Evolutionary conservation across 1,139 yeast genomes (phyloP), one percentile per base, ranked within the genome.

Genomic region (Yamadazyma atlantica): DNA sequence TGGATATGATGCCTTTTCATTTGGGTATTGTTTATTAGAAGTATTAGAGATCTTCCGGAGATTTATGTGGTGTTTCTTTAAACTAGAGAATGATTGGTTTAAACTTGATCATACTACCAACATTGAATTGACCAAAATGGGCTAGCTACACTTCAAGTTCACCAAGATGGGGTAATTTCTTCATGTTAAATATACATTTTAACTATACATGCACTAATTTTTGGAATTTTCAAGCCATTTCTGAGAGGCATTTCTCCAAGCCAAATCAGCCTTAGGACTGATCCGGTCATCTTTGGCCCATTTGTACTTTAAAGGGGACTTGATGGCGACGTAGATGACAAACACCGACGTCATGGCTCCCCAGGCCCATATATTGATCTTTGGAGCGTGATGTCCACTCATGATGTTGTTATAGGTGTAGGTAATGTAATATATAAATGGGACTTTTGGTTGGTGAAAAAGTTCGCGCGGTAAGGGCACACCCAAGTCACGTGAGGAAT

Each of bases 31-130:
- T 42, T 55, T 73, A 6, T 60, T 87, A 36, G 95, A 90, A 52
- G 52, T 78, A 8, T 61, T 89, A 38, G 98, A 92, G 57, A 70
- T 92, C 9, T 50, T 81, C 9, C 73, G 98, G 60, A 73, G 98
- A 50, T 87, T 92, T 80, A 62, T 88, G 41, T 92, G 98, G 98
- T 78, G 90, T 36, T 78, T 87, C 49, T 67, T 90, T 54, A 83
- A 94, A 56, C 65, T 89, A 23, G 97, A 90, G 51, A 76, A 85
- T 28, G 97, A 90, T 57, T 82, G 72, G 61, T 55, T 71, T 42
- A 76, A 75, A 53, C 46, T 64, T 23, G 38, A 40, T 32, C 37
- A 29, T 28, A 35, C 34, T 35, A 36, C 19, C 23, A 56, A 50
- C 28, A 49, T 60, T 25, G 57, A 56, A 41, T 50, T 46, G 46